Evolutionary conservation across 805 yeast species (phyloP).

Genomic region (Ogataea methanolica): DNA sequence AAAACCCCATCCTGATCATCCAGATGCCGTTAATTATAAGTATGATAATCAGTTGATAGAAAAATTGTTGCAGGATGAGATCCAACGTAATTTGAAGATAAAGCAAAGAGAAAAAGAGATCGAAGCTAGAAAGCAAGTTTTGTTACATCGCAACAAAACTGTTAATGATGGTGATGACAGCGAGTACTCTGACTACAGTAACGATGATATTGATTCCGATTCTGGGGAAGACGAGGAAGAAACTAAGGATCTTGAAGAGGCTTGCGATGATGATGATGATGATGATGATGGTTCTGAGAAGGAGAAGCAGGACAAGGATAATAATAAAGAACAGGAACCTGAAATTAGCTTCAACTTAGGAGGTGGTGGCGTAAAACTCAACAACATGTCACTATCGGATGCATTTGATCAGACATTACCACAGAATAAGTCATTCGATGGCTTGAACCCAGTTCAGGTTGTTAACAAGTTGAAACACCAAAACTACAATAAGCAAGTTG

Average conservation of each 20-base stretch:
- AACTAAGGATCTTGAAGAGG: neutral
- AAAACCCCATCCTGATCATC: slow-evolving; percentile 6
- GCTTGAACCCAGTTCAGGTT: slow-evolving; percentile 14
- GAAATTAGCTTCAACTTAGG: slow-evolving; percentile 13
- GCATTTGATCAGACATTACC: slow-evolving; percentile 22
- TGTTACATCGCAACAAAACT: slow-evolving; percentile 12
- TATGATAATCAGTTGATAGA: slow-evolving; percentile 16
- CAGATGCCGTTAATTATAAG: slow-evolving; percentile 1
- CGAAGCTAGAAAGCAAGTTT: slow-evolving; percentile 9
- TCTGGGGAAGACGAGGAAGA: slow-evolving; percentile 9
- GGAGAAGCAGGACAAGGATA: slow-evolving; percentile 21
- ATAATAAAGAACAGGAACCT: slow-evolving; percentile 4
- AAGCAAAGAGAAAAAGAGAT: slow-evolving; percentile 12
- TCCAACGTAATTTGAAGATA: slow-evolving; percentile 11
- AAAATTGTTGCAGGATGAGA: slow-evolving; percentile 22
- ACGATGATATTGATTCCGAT: slow-evolving; percentile 17
- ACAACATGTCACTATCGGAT: slow-evolving; percentile 23
- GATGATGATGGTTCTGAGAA: slow-evolving; percentile 22
- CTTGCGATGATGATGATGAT: slow-evolving; percentile 14
- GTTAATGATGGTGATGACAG: slow-evolving; percentile 29
- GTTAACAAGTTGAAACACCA: slow-evolving; percentile 13
- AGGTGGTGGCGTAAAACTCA: slow-evolving; percentile 7
- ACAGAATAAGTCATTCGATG: slow-evolving; percentile 14
- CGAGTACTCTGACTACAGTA: slow-evolving; percentile 24
- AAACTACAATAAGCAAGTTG: slow-evolving; percentile 3